Base-by-base conservation (phyloP, 768 basidiomycete species). In the Tricholoma flavovirens region DNA sequence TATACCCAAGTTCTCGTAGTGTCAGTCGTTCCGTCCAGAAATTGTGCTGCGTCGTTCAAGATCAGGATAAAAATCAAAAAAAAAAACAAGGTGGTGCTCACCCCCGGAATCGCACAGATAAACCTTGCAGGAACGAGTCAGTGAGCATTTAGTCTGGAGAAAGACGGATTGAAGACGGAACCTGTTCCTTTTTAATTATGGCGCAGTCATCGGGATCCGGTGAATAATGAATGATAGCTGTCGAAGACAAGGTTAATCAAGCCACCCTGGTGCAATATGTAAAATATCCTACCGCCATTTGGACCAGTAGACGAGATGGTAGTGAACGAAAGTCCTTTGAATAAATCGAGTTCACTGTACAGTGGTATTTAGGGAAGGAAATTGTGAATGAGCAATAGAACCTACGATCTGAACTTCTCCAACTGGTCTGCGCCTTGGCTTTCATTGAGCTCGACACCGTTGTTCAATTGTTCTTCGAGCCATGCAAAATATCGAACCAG, bases 231-330 rank as follows among this genome's bases (percentile, higher is more conserved):
- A 99, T 96, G 66, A 99, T 88, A 21, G 93, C 93, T 88, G 53
- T 17, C 8, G 26, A 32, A 43, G 29, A 49, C 15, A 6, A 40
- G 11, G 10, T 32, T 40, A n/a, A n/a, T n/a, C n/a, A 7, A 30
- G 26, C 5, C 15, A 26, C 21, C 50, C 32, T 51, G 38, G 19
- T 53, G 33, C 14, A 21, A 56, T 24, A 33, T 22, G 12, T 24
- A 7, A 33, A 38, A 40, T n/a, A 29, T 71, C 80, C 29, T 66
- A 92, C 92, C 92, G 58, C 84, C 93, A 66, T 98, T 98, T 0
- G 94, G 84, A 0, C 96, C 96, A 5, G 90, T 85, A 0, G 91
- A 88, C 0, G 94, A 97, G 54, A 99, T 98, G 0, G 97, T 97
- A 0, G 81, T 71, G 69, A 99, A 99, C 2, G 93, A 95, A 12